Evolutionary conservation across 768 basidiomycete genomes (phyloP).

Genomic region (Boletus rubroflammeus): DNA sequence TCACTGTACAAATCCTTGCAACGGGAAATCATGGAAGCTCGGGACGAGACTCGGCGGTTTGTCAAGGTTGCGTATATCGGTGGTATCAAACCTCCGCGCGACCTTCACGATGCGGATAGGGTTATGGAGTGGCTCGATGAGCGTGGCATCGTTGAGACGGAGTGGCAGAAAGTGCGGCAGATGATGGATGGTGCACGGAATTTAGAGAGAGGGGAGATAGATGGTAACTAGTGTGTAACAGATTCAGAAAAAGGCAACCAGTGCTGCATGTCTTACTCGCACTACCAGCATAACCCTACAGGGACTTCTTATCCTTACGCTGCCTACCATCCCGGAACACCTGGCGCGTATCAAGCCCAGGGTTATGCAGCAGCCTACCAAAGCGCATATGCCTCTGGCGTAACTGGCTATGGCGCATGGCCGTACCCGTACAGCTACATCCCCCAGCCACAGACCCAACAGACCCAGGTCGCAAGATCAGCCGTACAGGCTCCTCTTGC

Average conservation of each 20-base stretch:
- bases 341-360: slow-evolving; percentile 43
- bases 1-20: slow-evolving; percentile 57
- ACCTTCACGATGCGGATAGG: slow-evolving; percentile 70
- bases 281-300: slow-evolving; percentile 37
- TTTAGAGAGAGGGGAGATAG: slow-evolving; percentile 53
- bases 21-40: slow-evolving; percentile 56
- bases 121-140: slow-evolving; percentile 80
- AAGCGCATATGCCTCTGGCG: slow-evolving; percentile 54
- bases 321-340: slow-evolving; percentile 51
- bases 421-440: slow-evolving; percentile 66
- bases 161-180: slow-evolving; percentile 66
- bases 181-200: slow-evolving; percentile 74
- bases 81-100: slow-evolving; percentile 57
- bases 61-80: slow-evolving; percentile 55
- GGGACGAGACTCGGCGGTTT: slow-evolving; percentile 42
- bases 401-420: slow-evolving; percentile 68
- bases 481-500: slow-evolving; percentile 23
- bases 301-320: slow-evolving; percentile 64
- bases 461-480: slow-evolving; percentile 29
- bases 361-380: slow-evolving; percentile 48
- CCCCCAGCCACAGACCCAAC: slow-evolving; percentile 35
- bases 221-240: slow-evolving; percentile 12
- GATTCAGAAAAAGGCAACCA: neutral
- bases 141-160: slow-evolving; percentile 58
- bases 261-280: slow-evolving; percentile 32